Percentiles rank a stretch among this genome's conserved stretches.
These are phyloP conservation scores for Euphrasia confusa DNA, from an alignment of 257 asterid genomes.

Conservation along the genomic window DNA sequence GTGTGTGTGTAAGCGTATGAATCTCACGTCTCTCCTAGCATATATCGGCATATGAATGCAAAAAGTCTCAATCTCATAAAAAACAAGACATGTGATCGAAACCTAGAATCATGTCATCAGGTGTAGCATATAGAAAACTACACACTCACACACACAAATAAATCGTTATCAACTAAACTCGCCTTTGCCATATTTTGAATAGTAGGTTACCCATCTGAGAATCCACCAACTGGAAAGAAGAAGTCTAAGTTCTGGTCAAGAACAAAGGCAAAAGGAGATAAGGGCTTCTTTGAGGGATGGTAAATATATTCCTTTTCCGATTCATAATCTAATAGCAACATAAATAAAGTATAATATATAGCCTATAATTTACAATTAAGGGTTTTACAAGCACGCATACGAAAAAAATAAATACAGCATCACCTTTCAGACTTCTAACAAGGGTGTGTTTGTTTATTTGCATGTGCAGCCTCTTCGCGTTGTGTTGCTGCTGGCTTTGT, in stretches of 20 bases:
- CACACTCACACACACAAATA: not conserved
- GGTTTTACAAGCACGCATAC: not conserved
- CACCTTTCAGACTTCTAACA: not conserved
- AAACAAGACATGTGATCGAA: not conserved
- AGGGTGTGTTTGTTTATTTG: constrained; percentile 8
- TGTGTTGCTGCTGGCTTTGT: constrained; percentile 80
- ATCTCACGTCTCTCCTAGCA: not conserved
- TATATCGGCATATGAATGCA: not conserved
- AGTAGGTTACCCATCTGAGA: constrained; percentile 55
- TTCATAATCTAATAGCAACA: not conserved
- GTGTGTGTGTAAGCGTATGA: not conserved
- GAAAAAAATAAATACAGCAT: not conserved
- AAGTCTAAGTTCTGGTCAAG: constrained; percentile 40
- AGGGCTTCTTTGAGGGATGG: constrained; percentile 78
- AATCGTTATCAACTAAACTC: not conserved
- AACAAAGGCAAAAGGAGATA: constrained; percentile 62
- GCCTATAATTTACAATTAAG: not conserved
- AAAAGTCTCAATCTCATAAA: not conserved
- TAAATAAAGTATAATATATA: not conserved
- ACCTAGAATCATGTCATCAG: not conserved
- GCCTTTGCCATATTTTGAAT: not conserved
- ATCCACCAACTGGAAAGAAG: constrained; percentile 35
- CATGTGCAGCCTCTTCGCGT: constrained; percentile 54
- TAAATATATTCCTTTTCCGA: constrained; percentile 16
- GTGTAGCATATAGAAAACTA: not conserved